Evolutionary conservation across 352 stramenopile species (phyloP).

Genomic region (Phytophthora meadii): DNA sequence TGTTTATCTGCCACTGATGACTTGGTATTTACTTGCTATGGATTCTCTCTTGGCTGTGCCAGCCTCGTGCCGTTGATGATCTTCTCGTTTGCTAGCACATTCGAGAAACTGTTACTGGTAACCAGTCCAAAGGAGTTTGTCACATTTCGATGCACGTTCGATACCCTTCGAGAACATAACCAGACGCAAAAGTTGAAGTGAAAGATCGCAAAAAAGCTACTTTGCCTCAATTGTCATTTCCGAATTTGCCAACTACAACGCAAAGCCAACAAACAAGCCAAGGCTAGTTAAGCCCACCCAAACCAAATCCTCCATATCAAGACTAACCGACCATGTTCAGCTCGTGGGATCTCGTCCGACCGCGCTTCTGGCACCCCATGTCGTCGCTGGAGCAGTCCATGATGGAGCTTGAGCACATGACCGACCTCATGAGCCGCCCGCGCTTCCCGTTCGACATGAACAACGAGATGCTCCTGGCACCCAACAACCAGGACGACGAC

Average conservation of each 20-base stretch:
- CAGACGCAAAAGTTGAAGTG: not conserved
- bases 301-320: not conserved
- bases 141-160: not conserved
- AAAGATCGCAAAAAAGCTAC: too few species aligned
- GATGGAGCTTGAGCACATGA: constrained; percentile 55
- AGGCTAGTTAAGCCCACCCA: not conserved
- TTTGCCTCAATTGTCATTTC: not conserved
- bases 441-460: constrained; percentile 23
- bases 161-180: not conserved
- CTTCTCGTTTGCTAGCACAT: too few species aligned
- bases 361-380: constrained; percentile 65
- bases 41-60: too few species aligned
- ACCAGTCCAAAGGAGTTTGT: too few species aligned
- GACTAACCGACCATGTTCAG: constrained; percentile 45
- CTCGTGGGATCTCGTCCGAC: constrained; percentile 60
- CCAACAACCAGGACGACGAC: constrained; percentile 14
- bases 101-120: too few species aligned
- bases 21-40: too few species aligned
- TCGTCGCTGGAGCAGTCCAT: constrained; percentile 64
- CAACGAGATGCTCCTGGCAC: constrained; percentile 2
- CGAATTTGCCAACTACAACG: constrained; percentile 18
- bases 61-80: too few species aligned
- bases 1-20: too few species aligned
- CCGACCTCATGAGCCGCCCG: constrained; percentile 30
- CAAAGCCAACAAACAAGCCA: constrained; percentile 11